Evolutionary conservation across 768 basidiomycete genomes (phyloP), one percentile per base, ranked within the genome.

Genomic region (Tulasnella sp.): DNA sequence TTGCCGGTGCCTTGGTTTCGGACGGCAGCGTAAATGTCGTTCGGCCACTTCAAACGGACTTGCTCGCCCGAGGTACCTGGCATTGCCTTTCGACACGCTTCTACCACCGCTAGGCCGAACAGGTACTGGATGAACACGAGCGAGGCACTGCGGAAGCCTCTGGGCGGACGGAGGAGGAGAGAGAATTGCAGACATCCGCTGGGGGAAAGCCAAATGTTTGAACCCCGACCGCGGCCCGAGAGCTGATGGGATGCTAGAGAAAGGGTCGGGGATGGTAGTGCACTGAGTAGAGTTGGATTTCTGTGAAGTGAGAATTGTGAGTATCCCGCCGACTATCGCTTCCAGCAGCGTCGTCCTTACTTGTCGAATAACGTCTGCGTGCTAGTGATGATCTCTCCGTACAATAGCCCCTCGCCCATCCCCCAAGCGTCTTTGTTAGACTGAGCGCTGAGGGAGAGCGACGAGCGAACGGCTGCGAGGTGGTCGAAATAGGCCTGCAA

Each of bases 41-140:
- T 98, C 22, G 96, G 97, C 97, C 97, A 98, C 79, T 98, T 98
- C 32, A 98, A 81, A 44, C 88, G 84, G 12, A 97, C 86, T 16
- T 83, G 83, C 2, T 86, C 80, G 14, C 86, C 88, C 67, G 81
- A 83, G 39, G 71, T 79, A 6, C 74, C 86, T 0, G 89, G 82
- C n/a, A 89, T 81, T 1, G 81, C 81, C 1, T 88, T 84, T 65
- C 89, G 85, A 75, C 92, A 92, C 0, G 90, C 94, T 75, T 95
- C 90, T 19, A 89, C 87, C n/a, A 98, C 89, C 1, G 95, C 94
- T 42, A 98, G 82, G 0, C 90, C 90, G 74, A 91, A 91, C 4
- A 99, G 85, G 79, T 99, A 98, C 77, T 99, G 97, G 11, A 95
- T 80, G 78, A 98, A 97, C 32, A 98, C 94, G 41, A 98, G 84